A percentile compares a stretch with the other conserved stretches of the same genome.
Conservation (phyloP, 768 basidiomycete species). For the Leccinum imitatum region DNA sequence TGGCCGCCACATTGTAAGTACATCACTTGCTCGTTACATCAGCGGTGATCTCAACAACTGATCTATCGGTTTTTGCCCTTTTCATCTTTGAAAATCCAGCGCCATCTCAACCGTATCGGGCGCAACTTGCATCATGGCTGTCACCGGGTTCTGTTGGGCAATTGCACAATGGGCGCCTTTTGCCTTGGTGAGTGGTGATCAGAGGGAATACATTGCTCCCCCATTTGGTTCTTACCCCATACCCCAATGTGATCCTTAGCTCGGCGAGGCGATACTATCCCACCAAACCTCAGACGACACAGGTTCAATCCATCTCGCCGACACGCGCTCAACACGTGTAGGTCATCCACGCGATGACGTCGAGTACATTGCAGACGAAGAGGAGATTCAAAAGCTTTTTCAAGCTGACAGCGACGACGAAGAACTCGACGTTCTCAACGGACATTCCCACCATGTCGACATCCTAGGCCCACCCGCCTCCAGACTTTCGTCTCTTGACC, state of each 20-base stretch:
- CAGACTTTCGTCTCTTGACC: slow-evolving; percentile 8
- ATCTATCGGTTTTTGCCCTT: slow-evolving; percentile 10
- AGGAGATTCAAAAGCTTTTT: slow-evolving; percentile 26
- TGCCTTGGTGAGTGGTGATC: slow-evolving; percentile 59
- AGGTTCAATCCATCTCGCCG: slow-evolving; percentile 39
- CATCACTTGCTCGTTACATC: slow-evolving; percentile 11
- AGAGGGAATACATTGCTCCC: background rate
- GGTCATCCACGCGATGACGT: slow-evolving; percentile 12
- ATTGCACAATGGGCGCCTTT: slow-evolving; percentile 93
- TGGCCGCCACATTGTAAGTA: slow-evolving; percentile 83
- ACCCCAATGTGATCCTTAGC: slow-evolving; percentile 40
- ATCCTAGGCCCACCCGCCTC: background rate
- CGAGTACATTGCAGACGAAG: slow-evolving; percentile 25
- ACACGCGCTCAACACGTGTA: slow-evolving; percentile 31
- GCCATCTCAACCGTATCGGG: slow-evolving; percentile 68
- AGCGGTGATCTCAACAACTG: slow-evolving; percentile 14
- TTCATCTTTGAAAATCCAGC: slow-evolving; percentile 38
- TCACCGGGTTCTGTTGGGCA: slow-evolving; percentile 92
- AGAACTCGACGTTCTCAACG: slow-evolving; percentile 6
- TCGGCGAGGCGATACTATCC: slow-evolving; percentile 83
- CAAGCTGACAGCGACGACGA: slow-evolving; percentile 25
- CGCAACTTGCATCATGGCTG: slow-evolving; percentile 71
- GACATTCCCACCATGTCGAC: background rate
- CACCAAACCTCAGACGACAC: slow-evolving; percentile 44
- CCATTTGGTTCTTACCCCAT: slow-evolving; percentile 17